Percentiles rank a stretch among this genome's conserved stretches.
Evolutionary conservation across 2,329 filamentous ascomycete species (phyloP).

Genomic region (Phoma sp.): DNA sequence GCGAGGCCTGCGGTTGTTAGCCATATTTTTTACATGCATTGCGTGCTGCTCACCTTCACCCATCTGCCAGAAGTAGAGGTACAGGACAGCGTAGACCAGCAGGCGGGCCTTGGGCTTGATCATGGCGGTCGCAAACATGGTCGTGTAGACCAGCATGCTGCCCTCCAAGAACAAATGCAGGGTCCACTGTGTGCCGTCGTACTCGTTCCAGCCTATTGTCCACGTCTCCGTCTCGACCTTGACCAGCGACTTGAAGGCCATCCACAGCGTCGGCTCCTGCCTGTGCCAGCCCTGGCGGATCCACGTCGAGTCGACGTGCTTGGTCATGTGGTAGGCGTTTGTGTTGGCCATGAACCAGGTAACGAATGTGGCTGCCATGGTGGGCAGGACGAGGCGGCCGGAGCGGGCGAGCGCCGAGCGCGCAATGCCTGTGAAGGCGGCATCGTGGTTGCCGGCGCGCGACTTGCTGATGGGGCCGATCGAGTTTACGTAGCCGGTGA

Average conservation of each 20-base stretch:
- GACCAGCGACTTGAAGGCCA: constrained; percentile 41
- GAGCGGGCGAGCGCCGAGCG: constrained; percentile 66
- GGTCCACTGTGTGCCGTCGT: constrained; percentile 55
- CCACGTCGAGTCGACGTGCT: constrained; percentile 67
- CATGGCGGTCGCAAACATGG: constrained; percentile 51
- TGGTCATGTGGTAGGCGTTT: constrained; percentile 64
- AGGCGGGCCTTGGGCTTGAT: constrained; percentile 48
- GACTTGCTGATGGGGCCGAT: constrained; percentile 66
- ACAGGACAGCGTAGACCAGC: constrained; percentile 47
- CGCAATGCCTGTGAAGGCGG: constrained; percentile 62
- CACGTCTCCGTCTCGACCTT: constrained; percentile 46
- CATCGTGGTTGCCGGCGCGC: constrained; percentile 61
- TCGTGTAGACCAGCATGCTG: constrained; percentile 53
- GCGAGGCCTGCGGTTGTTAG: constrained; percentile 41
- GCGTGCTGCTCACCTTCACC: constrained; percentile 38
- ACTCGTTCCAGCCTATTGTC: constrained; percentile 51
- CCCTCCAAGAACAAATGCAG: constrained; percentile 53
- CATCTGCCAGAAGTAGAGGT: constrained; percentile 50
- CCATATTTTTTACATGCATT: not conserved
- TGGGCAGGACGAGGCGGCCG: constrained; percentile 65
- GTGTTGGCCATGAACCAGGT: constrained; percentile 65
- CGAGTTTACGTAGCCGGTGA: constrained; percentile 72
- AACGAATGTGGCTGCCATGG: constrained; percentile 61
- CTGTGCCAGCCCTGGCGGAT: constrained; percentile 54
- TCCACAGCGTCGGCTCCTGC: constrained; percentile 43